Evolutionary conservation across 1,284 basidiomycete genomes (phyloP), one percentile per base, ranked within the genome.

Genomic region (Meira miltonrushii): DNA sequence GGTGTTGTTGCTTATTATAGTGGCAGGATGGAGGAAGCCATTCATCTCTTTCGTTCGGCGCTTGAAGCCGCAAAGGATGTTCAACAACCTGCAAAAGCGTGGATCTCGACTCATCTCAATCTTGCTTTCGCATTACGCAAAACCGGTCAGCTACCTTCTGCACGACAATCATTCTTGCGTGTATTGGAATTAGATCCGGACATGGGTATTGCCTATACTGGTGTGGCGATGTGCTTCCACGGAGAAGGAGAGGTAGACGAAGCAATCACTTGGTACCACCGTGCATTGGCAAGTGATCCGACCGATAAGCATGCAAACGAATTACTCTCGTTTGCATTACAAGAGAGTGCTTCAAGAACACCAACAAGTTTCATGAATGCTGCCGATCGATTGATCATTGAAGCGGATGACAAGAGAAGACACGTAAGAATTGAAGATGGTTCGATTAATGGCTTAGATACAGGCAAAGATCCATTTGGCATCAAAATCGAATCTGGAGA

Each of bases 1-100:
- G 95, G 92, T 2, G 91, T 97, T 0, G 89, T 95, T 81, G 87
- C 88, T 2, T 96, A 88, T 79, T 89, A 90, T 71, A 87, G 86
- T 55, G 87, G 86, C 78, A 82, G 89, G 89, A 92, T 73, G 77
- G 88, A 85, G 38, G 79, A 81, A 6, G 93, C 95, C 0, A 84
- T 85, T 1, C 81, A 12, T 2, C 62, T 64, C 5, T 75, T 78
- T 55, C 21, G 17, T 0, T 21, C 41, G 5, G 69, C 74, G 87
- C 21, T 90, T 88, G 0, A 83, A 86, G 64, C 67, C 1, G 67
- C 72, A 0, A 39, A 52, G 0, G 85, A 88, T 2, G 88, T 91
- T 12, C 91, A 96, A 78, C 87, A 87, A 50, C 88, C 89, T 0
- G 85, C 89, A 58, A 83, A 83, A 15, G 84, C 87, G 0, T 97